These are phyloP conservation scores for Speleostelium caveatum DNA, from an alignment of 78 protist genomes.

Conservation along the genomic window DNA sequence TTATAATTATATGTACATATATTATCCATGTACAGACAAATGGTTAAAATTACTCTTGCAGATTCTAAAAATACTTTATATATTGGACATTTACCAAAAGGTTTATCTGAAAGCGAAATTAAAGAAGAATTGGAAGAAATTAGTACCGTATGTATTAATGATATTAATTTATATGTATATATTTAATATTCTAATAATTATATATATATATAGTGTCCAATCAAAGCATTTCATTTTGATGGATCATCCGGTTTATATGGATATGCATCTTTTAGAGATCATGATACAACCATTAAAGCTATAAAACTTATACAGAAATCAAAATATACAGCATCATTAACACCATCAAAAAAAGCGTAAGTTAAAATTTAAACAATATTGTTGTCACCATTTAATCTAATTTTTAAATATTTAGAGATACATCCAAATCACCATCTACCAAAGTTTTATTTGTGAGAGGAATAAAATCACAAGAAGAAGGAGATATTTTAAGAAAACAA, in stretches of 20 bases:
- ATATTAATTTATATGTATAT: not conserved
- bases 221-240: conserved; percentile 66
- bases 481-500: conserved; percentile 41
- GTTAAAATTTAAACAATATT: not conserved
- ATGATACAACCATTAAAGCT: conserved; percentile 75
- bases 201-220: not conserved
- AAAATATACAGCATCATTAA: conserved; percentile 54
- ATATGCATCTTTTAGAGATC: conserved; percentile 69
- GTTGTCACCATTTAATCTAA: not conserved
- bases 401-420: not conserved
- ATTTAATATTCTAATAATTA: not conserved
- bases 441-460: conserved; percentile 64
- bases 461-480: conserved; percentile 47
- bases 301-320: conserved; percentile 71
- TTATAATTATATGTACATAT: too few relatives aligned
- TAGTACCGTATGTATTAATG: conserved; percentile 20
- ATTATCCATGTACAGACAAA: conserved; percentile 48
- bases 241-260: conserved; percentile 23
- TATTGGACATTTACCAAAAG: conserved; percentile 65
- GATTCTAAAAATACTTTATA: conserved; percentile 60
- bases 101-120: conserved; percentile 36
- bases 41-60: conserved; percentile 59
- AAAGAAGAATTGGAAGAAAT: conserved; percentile 56
- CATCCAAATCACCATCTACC: conserved; percentile 22
- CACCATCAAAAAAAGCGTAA: conserved; percentile 24